Evolutionary conservation across 768 basidiomycete genomes (phyloP), one percentile per base, ranked within the genome.

Genomic region (Calocybe cyanea): DNA sequence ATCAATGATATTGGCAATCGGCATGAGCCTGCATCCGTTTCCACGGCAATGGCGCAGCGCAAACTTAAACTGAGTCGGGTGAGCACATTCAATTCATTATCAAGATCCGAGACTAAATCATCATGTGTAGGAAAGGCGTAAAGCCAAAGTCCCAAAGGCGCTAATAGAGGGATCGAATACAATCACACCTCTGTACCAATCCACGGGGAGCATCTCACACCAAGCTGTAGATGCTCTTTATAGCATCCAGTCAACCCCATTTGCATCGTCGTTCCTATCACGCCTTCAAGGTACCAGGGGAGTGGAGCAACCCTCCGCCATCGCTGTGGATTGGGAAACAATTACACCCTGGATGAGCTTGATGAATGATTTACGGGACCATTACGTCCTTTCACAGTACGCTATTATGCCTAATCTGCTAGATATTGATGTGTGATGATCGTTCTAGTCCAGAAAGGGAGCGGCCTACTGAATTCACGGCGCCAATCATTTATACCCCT

Each of bases 241-340:
- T 30, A 56, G 56, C 19, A 81, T 89, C 39, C 61, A 65, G 48
- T 81, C 78, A 7, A 90, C 87, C 7, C 80, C 75, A 2, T 88
- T 80, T 60, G 70, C 73, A 46, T 67, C 61, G 48, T 88, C 86
- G 0, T 88, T 91, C 50, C 62, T 81, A 28, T 79, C 82, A 38
- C 80, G 88, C 11, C 57, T 88, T 10, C 68, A 73, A 38, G 83
- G 83, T 17, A 61, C 62, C 33, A 64, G 50, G 39, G 52, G 58
- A 30, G 45, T 51, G 11, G 55, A 55, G 9, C 63, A 67, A 28
- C 56, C 65, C 9, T 67, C 64, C 3, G 56, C 76, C 21, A 70
- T 89, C 32, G 72, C 79, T 8, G 67, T 81, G 19, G 87, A 90
- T 61, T 90, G 85, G 87, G 81, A 85, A 58, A 80, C 76, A 3